These are phyloP conservation scores for Trifolium subterraneum DNA, from an alignment of 306 rosid genomes.

Conservation along the genomic window DNA sequence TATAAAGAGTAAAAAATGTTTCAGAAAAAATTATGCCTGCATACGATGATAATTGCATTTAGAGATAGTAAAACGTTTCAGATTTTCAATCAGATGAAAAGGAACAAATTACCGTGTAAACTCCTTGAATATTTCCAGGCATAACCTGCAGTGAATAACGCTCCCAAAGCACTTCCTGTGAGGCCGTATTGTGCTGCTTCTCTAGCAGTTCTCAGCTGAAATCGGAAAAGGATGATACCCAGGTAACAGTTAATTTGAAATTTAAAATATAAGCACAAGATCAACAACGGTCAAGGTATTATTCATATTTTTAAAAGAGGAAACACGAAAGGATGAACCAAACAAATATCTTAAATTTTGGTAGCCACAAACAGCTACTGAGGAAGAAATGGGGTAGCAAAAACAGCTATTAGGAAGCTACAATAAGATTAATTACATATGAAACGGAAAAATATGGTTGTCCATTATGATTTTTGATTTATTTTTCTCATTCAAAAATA, in stretches of 20 bases:
- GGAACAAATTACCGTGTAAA: slow-evolving; percentile 65
- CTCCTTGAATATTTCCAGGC: slow-evolving; percentile 88
- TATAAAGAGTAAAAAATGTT: background rate
- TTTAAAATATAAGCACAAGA: slow-evolving; percentile 30
- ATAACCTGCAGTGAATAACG: slow-evolving; percentile 69
- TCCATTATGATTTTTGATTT: background rate
- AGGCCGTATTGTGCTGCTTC: slow-evolving; percentile 66
- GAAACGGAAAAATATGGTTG: background rate
- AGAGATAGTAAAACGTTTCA: slow-evolving; percentile 5
- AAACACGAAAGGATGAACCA: background rate
- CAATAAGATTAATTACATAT: background rate
- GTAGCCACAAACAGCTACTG: background rate
- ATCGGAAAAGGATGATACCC: slow-evolving; percentile 29
- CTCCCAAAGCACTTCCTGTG: slow-evolving; percentile 79
- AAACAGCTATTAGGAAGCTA: slow-evolving; percentile 7
- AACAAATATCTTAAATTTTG: slow-evolving; percentile 6
- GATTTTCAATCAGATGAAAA: background rate
- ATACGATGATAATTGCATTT: slow-evolving; percentile 7
- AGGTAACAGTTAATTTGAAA: slow-evolving; percentile 19
- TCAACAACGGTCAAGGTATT: background rate
- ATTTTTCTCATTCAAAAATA: background rate
- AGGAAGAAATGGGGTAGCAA: background rate
- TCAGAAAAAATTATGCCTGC: background rate
- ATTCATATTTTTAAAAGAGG: background rate
- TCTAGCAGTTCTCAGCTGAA: slow-evolving; percentile 78